Conservation (phyloP, 345 rosid species). For the Syzygium grande region DNA sequence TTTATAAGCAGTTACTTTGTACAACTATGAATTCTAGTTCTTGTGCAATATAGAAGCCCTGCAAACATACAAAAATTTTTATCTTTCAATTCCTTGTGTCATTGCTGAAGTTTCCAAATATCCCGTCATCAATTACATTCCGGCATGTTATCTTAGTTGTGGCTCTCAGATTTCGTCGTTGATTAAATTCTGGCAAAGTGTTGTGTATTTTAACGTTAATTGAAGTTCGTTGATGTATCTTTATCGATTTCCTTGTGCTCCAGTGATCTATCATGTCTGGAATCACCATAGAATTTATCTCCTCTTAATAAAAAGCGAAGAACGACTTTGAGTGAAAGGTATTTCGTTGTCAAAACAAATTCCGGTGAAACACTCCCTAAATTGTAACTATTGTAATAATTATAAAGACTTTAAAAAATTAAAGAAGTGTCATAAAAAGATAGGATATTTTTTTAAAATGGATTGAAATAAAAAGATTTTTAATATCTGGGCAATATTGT, state of each 20-base stretch:
- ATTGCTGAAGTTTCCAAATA: not conserved
- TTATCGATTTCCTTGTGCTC: not conserved
- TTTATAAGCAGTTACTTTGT: not conserved
- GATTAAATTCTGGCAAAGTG: not conserved
- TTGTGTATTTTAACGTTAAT: not conserved
- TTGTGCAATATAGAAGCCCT: not conserved
- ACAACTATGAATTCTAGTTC: not conserved
- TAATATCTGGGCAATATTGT: rapidly evolving
- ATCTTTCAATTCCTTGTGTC: not conserved
- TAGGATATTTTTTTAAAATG: not conserved
- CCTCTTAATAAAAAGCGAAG: not conserved
- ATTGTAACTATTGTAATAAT: not conserved
- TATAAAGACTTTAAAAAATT: not conserved
- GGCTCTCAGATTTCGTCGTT: not conserved
- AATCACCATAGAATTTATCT: not conserved
- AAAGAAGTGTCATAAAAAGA: not conserved
- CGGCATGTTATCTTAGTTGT: rapidly evolving
- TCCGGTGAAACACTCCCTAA: not conserved
- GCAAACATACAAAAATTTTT: not conserved
- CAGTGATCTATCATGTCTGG: not conserved
- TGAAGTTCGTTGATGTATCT: not conserved
- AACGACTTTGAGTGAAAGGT: not conserved
- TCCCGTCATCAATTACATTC: rapidly evolving
- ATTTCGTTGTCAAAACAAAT: rapidly evolving
- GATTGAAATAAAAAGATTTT: not conserved